Conservation (phyloP, 2,329 filamentous ascomycete species). For the Aspergillus persii region DNA sequence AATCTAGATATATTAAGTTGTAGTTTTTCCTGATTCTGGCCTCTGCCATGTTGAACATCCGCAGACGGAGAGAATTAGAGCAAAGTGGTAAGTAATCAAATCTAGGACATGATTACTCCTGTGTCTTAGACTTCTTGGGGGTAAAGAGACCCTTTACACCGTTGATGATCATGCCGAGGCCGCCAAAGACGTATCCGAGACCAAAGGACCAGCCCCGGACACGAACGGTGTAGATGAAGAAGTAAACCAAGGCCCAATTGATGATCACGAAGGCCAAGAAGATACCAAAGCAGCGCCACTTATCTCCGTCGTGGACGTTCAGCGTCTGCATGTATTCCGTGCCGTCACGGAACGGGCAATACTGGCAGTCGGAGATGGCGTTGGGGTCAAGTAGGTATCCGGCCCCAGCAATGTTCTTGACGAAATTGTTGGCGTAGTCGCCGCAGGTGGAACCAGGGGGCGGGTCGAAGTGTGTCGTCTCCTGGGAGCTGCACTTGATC, state of each 20-base stretch:
- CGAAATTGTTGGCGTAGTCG: conserved; percentile 62
- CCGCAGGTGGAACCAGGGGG: conserved; percentile 64
- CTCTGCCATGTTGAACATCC: neutral
- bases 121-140: conserved; percentile 19
- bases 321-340: conserved; percentile 63
- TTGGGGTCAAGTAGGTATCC: conserved; percentile 65
- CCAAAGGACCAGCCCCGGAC: conserved; percentile 71
- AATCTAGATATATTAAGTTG: neutral
- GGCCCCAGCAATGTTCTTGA: conserved; percentile 43
- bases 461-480: conserved; percentile 64
- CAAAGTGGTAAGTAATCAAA: neutral
- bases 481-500: conserved; percentile 54
- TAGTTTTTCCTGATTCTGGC: neutral
- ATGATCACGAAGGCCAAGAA: conserved; percentile 68
- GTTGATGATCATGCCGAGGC: conserved; percentile 43
- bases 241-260: conserved; percentile 71
- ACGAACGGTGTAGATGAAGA: conserved; percentile 73
- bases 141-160: conserved; percentile 27
- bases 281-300: conserved; percentile 72
- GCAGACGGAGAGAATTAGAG: neutral
- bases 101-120: conserved; percentile 9
- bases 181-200: conserved; percentile 56
- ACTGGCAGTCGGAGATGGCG: conserved; percentile 61
- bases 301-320: conserved; percentile 57
- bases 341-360: conserved; percentile 67